A percentile compares a stretch with the other conserved stretches of the same genome.
Evolutionary conservation across 2,329 filamentous ascomycete species (phyloP).

Genomic region (Colletotrichum falcatum): DNA sequence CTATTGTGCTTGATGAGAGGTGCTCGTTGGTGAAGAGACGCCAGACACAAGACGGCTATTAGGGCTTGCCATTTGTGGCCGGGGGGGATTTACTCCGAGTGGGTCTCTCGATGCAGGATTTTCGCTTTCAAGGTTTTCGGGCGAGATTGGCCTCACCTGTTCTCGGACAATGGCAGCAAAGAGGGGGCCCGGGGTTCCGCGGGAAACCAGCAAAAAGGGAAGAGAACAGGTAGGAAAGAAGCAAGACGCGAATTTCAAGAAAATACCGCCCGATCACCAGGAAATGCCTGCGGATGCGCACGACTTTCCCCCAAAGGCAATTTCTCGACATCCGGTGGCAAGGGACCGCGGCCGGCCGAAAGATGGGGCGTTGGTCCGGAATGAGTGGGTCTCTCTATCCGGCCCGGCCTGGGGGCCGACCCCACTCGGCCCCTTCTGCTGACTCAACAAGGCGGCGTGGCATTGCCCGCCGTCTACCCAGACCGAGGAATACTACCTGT

Average conservation of each 20-base stretch:
- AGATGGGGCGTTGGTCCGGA: not conserved
- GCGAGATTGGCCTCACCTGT: not conserved
- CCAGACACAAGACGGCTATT: not conserved
- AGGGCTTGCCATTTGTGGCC: not conserved
- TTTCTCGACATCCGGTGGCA: not conserved
- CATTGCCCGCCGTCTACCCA: not conserved
- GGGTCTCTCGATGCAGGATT: slow-evolving; percentile 1
- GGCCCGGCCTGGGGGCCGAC: not conserved
- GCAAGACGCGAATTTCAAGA: no score
- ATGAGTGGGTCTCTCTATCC: not conserved
- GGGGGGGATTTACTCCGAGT: not conserved
- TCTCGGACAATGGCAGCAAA: not conserved
- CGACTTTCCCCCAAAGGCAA: not conserved
- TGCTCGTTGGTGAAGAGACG: rapidly evolving
- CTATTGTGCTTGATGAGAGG: slow-evolving; percentile 27
- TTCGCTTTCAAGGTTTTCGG: not conserved
- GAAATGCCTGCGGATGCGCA: no score
- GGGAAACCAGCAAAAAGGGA: no score
- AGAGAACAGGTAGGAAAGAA: not conserved
- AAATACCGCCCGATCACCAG: no score
- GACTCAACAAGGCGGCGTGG: no score
- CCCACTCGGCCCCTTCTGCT: not conserved
- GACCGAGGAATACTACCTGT: rapidly evolving
- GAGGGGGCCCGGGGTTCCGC: not conserved
- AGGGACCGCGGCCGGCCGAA: not conserved